A percentile compares a stretch with the other conserved stretches of the same genome.
phyloP scores from a whole-genome alignment of 768 basidiomycete species.

The Suillus variegatus region DNA sequence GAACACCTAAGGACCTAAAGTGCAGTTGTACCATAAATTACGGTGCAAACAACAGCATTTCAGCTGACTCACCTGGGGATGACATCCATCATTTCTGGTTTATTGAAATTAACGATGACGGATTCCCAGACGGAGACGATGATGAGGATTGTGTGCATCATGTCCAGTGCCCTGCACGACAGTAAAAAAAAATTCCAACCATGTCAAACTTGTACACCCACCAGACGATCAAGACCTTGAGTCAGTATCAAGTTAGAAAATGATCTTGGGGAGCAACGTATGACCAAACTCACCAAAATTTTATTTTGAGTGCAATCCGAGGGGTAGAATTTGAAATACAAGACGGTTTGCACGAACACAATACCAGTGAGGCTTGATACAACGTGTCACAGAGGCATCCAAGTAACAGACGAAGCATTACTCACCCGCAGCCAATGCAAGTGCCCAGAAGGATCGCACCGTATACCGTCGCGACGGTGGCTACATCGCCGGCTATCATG shows the following conservation, averaged over 20 bases:
- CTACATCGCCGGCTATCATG: slow-evolving; percentile 30
- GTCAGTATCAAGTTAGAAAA: neutral
- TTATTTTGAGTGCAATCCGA: slow-evolving; percentile 28
- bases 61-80: slow-evolving; percentile 29
- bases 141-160: slow-evolving; percentile 32
- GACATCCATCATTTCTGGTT: slow-evolving; percentile 26
- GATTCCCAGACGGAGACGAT: slow-evolving; percentile 27
- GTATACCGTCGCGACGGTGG: slow-evolving; percentile 31
- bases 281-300: slow-evolving; percentile 21
- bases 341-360: slow-evolving; percentile 31
- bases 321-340: slow-evolving; percentile 35
- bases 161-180: slow-evolving; percentile 21
- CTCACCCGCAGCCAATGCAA: slow-evolving; percentile 30
- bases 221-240: slow-evolving; percentile 31
- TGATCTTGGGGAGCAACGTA: neutral
- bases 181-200: neutral
- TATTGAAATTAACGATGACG: slow-evolving; percentile 25
- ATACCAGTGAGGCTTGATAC: slow-evolving; percentile 29
- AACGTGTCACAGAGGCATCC: slow-evolving; percentile 4
- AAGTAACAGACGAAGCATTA: neutral
- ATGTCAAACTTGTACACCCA: neutral
- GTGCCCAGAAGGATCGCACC: slow-evolving; percentile 34
- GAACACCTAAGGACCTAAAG: slow-evolving; percentile 29
- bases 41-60: fast-evolving
- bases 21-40: neutral